phyloP scores from a whole-genome alignment of 495 filamentous ascomycete genomes.

The Terfezia claveryi region DNA sequence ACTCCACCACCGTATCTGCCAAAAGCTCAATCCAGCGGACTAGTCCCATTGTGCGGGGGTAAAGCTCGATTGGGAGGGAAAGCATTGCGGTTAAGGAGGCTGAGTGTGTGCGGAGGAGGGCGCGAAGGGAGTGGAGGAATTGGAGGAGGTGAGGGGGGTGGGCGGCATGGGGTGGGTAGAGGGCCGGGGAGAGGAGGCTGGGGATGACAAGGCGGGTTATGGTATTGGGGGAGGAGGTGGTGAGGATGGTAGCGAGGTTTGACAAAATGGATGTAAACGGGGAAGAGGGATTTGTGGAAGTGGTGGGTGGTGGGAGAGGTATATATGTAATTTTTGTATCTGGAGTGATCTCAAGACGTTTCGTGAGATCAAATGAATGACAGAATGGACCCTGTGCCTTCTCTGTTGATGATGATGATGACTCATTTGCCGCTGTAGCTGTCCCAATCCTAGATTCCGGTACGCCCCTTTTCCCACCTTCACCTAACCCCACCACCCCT shows the following conservation, averaged over 20 bases:
- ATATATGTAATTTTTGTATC: conserved; percentile 36
- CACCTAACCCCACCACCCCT: conserved; percentile 23
- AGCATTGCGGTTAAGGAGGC: conserved; percentile 48
- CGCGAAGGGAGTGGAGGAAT: conserved; percentile 62
- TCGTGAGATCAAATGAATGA: conserved; percentile 77
- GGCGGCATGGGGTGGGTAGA: conserved; percentile 47
- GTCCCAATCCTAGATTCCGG: conserved; percentile 5
- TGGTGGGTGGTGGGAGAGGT: conserved; percentile 16
- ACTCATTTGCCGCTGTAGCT: too few species aligned
- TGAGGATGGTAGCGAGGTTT: conserved; percentile 35
- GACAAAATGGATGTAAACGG: conserved; percentile 44
- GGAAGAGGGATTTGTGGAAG: conserved; percentile 18
- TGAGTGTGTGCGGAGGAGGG: conserved; percentile 45
- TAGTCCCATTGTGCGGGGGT: conserved; percentile 54
- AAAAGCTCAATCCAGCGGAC: conserved; percentile 76
- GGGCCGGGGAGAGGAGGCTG: conserved; percentile 54
- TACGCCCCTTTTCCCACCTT: too few species aligned
- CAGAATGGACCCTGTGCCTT: conserved; percentile 36
- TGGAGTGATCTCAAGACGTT: conserved; percentile 42
- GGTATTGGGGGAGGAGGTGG: conserved; percentile 31
- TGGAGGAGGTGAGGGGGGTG: conserved; percentile 51
- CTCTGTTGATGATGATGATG: background rate
- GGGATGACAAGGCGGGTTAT: conserved; percentile 75
- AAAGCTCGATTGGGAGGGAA: conserved; percentile 59
- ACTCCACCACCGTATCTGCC: conserved; percentile 66